These are phyloP conservation scores for Entonaema liquescens DNA, from an alignment of 495 filamentous ascomycete genomes.

Conservation along the genomic window DNA sequence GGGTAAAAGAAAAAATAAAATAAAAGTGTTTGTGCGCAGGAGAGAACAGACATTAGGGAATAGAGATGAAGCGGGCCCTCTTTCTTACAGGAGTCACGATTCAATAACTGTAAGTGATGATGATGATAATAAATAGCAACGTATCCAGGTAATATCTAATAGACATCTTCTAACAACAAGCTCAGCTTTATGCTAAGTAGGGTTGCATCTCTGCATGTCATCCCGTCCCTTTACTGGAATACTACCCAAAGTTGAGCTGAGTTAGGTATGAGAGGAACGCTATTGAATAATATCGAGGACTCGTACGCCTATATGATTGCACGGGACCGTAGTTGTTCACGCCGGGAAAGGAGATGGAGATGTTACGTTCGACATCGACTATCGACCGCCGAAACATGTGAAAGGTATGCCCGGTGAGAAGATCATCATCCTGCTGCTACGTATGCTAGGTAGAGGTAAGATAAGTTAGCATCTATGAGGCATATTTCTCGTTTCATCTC, in stretches of 20 bases:
- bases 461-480: slow-evolving; percentile 4
- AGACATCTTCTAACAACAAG: neutral
- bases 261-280: slow-evolving; percentile 4
- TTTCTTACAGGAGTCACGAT: neutral
- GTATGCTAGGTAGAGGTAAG: neutral
- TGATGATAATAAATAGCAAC: neutral
- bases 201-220: slow-evolving; percentile 34
- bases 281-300: slow-evolving; percentile 14
- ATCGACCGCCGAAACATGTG: neutral
- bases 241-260: slow-evolving; percentile 6
- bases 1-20: neutral
- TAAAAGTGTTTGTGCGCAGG: neutral
- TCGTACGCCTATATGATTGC: slow-evolving; percentile 1
- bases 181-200: neutral
- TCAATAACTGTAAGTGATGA: neutral
- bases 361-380: neutral
- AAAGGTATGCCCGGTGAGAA: slow-evolving; percentile 13
- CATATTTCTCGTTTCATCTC: slow-evolving; percentile 5
- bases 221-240: slow-evolving; percentile 24
- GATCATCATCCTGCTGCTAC: neutral
- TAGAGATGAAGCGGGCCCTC: neutral
- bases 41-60: neutral
- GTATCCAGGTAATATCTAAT: neutral
- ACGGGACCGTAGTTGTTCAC: neutral
- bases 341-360: neutral